Evolutionary conservation across 139 green algal genomes (phyloP).

Genomic region (Chlorella sp.): DNA sequence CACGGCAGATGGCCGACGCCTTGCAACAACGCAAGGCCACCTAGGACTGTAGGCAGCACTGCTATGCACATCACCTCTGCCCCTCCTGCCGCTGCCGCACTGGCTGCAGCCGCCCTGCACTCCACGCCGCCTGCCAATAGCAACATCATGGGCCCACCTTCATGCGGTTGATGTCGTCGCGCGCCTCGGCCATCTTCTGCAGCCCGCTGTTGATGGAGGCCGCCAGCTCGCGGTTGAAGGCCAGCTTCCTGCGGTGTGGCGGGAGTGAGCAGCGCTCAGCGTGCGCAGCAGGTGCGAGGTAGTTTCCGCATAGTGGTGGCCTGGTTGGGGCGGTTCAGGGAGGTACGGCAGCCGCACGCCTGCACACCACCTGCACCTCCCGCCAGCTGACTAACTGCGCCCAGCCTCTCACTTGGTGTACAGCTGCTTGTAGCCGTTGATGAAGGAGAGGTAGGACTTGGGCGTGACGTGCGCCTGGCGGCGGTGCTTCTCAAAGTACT

Average conservation of each 20-base stretch:
- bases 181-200: conserved; percentile 94
- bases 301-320: too few relatives aligned
- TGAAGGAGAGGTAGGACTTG: conserved; percentile 94
- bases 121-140: too few relatives aligned
- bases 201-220: conserved; percentile 82
- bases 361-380: background rate
- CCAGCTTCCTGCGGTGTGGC: conserved; percentile 73
- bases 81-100: too few relatives aligned
- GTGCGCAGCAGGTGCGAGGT: too few relatives aligned
- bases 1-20: too few relatives aligned
- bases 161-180: conserved; percentile 92
- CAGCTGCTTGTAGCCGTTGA: conserved; percentile 91
- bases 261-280: too few relatives aligned
- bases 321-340: too few relatives aligned
- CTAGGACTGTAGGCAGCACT: too few relatives aligned
- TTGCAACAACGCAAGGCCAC: too few relatives aligned
- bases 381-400: background rate
- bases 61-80: too few relatives aligned
- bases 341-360: too few relatives aligned
- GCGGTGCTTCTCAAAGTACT: conserved; percentile 93
- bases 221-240: conserved; percentile 56
- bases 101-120: too few relatives aligned
- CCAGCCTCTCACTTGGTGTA: conserved; percentile 60
- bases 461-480: conserved; percentile 95
- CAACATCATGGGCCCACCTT: conserved; percentile 52